These are phyloP conservation scores for Dryas drummondii DNA, from an alignment of 306 rosid species.

Conservation along the genomic window DNA sequence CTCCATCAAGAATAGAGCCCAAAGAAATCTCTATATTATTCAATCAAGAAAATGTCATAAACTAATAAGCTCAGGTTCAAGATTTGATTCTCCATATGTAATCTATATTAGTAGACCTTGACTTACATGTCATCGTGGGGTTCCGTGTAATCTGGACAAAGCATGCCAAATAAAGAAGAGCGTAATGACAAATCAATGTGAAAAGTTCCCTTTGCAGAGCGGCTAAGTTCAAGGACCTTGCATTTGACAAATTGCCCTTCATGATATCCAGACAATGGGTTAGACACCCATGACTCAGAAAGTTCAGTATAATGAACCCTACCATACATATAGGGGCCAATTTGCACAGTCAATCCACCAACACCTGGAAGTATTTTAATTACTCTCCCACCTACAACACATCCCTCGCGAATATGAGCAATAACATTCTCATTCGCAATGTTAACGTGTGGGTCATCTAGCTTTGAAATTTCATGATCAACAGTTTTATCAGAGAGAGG, in stretches of 20 bases:
- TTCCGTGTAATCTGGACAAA: constrained; percentile 37
- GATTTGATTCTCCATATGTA: background rate
- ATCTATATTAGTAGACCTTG: background rate
- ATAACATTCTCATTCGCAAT: constrained; percentile 33
- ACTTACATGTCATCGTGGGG: constrained; percentile 41
- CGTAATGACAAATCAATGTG: constrained; percentile 79
- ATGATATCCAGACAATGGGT: constrained; percentile 74
- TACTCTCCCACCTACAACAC: constrained; percentile 69
- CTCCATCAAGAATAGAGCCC: background rate
- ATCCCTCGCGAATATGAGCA: constrained; percentile 60
- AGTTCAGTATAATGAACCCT: constrained; percentile 82
- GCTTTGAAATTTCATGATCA: constrained; percentile 25
- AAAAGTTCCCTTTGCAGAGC: constrained; percentile 50
- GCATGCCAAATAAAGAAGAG: constrained; percentile 34
- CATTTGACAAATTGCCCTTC: constrained; percentile 89
- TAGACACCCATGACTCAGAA: constrained; percentile 56
- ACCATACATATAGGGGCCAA: constrained; percentile 71
- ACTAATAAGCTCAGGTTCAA: background rate
- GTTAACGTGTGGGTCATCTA: constrained; percentile 30
- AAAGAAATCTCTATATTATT: background rate
- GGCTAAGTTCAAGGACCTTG: constrained; percentile 62
- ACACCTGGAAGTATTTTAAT: constrained; percentile 74
- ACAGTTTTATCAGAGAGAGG: constrained; percentile 22
- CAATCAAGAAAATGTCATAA: background rate
- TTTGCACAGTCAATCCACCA: constrained; percentile 80